phyloP scores from a whole-genome alignment of 2,329 filamentous ascomycete species.

The Hawksworthiomyces lignivorus region DNA sequence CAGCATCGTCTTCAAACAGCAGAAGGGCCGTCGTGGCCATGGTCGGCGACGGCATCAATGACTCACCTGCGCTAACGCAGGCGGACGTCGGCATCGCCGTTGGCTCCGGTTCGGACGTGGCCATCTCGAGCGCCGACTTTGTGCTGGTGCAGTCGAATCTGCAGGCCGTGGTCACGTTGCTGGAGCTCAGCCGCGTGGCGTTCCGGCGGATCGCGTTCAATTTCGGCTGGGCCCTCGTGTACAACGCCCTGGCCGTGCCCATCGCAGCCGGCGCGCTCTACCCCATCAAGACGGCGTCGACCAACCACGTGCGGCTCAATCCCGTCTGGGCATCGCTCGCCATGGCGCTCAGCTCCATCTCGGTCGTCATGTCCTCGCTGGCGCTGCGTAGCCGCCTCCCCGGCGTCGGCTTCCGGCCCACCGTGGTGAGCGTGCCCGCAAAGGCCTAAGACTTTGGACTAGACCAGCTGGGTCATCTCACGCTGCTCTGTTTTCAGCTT shows the following conservation, averaged over 20 bases:
- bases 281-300: conserved; percentile 37
- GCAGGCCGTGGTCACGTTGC: conserved; percentile 61
- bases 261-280: conserved; percentile 76
- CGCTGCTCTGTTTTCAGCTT: too few species aligned
- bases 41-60: conserved; percentile 86
- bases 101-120: conserved; percentile 75
- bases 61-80: conserved; percentile 70
- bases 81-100: conserved; percentile 82
- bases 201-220: conserved; percentile 77
- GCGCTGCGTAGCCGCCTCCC: conserved; percentile 50
- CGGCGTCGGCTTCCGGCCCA: conserved; percentile 35
- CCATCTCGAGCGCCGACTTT: conserved; percentile 73
- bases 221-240: conserved; percentile 77
- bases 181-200: conserved; percentile 62
- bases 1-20: conserved; percentile 16
- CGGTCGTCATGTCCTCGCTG: conserved; percentile 77
- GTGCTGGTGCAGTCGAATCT: conserved; percentile 67
- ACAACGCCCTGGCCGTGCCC: conserved; percentile 71
- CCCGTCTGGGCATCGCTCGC: conserved; percentile 84
- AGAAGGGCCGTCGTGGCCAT: conserved; percentile 60
- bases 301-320: conserved; percentile 56
- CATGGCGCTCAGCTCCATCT: conserved; percentile 89
- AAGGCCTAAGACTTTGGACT: too few species aligned
- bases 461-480: too few species aligned
- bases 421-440: conserved; percentile 2